Evolutionary conservation across 1,139 yeast species (phyloP), one percentile per base, ranked within the genome.

Genomic region (Saccharomyces pastorianus): DNA sequence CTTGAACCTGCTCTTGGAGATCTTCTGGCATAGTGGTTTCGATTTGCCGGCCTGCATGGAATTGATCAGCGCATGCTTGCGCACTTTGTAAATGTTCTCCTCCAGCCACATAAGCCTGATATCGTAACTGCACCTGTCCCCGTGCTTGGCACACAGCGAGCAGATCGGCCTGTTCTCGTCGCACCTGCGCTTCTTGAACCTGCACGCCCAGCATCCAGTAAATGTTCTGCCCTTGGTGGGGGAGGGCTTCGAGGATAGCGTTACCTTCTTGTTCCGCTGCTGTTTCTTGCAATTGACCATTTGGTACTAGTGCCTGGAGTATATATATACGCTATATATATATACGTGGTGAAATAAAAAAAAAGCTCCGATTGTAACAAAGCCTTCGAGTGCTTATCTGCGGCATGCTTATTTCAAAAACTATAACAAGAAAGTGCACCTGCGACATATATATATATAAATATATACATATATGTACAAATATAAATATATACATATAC

Each of bases 141-240:
- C 58, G 42, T 64, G 64, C 34, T 56, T 59, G 20, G 54, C 48
- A 47, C 70, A 66, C 17, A 61, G 46, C 1, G 66, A 54, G 38
- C 70, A 66, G 17, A 55, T 32, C 1, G 68, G 68, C 53, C 57
- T 63, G 2, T 44, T 44, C 49, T 63, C 62, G 52, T 66, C 69
- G 53, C 70, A 66, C 34, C 64, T 60, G 28, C 67, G 58, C 50
- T 66, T 66, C 53, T 64, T 65, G 26, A 62, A 60, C 46, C 70
- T 53, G 46, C 70, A 66, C 7, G 68, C 65, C 70, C 70, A 66
- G 54, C 70, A 66, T 6, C 70, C 70, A 8, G 66, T 65, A 32
- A 66, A 66, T 0, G 64, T 63, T 51, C 70, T 60, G 7, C 61
- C 63, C 48, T 38, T 38, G 25, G 44, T 38, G 44, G 44, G 44